Evolutionary conservation across 139 green algal genomes (phyloP).

Genomic region (Picocystis salinarum): DNA sequence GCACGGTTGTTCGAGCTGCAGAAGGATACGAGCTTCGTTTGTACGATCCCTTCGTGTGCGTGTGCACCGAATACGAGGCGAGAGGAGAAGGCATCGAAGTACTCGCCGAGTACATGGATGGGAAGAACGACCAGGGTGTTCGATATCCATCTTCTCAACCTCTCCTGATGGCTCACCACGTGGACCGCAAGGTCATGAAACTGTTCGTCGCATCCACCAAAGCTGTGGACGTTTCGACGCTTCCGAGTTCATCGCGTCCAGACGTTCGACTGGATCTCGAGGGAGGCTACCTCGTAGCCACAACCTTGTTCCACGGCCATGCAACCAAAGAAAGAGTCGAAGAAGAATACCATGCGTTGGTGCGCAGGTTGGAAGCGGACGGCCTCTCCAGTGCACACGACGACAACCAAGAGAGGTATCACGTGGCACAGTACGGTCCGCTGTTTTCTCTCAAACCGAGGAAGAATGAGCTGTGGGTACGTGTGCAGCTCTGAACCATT

Average conservation of each 20-base stretch:
- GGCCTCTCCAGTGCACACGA: not conserved
- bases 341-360: not conserved
- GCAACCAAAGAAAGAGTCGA: not conserved
- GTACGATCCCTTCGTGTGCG: not conserved
- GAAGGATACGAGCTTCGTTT: not conserved
- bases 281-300: not conserved
- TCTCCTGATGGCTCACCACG: not conserved
- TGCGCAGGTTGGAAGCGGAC: not conserved
- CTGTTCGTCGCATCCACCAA: not conserved
- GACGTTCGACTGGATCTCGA: not conserved
- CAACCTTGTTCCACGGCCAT: not conserved
- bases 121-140: not conserved
- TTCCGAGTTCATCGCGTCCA: not conserved
- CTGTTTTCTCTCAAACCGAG: not conserved
- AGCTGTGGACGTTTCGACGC: not conserved
- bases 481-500: not conserved
- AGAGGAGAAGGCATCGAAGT: not conserved
- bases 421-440: not conserved
- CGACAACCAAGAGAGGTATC: not conserved
- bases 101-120: not conserved
- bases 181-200: not conserved
- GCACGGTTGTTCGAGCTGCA: not conserved
- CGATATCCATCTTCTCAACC: not conserved
- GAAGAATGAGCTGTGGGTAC: not conserved
- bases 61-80: not conserved